These are phyloP conservation scores for Isochrysis galbana DNA, from an alignment of 78 protist species.

Conservation along the genomic window DNA sequence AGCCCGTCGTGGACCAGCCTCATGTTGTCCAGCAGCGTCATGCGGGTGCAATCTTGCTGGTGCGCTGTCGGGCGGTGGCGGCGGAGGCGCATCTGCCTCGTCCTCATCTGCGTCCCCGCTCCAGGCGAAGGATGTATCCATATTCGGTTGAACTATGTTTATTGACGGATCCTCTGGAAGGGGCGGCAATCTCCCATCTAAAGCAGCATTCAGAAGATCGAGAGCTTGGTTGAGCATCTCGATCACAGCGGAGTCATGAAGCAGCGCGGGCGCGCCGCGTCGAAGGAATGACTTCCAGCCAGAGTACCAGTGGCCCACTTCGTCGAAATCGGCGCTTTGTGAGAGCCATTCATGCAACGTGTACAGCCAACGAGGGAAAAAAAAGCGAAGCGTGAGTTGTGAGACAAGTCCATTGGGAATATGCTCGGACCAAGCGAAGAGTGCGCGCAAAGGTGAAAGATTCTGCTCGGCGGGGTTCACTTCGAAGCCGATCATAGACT, in stretches of 20 bases:
- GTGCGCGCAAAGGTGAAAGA: not conserved
- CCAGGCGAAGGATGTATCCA: too few relatives aligned
- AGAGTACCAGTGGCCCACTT: not conserved
- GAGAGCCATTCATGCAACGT: not conserved
- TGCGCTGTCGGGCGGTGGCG: not conserved
- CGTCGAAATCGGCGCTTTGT: not conserved
- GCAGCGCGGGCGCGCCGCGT: not conserved
- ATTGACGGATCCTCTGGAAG: too few relatives aligned
- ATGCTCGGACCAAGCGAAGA: not conserved
- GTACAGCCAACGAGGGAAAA: not conserved
- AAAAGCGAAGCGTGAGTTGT: not conserved
- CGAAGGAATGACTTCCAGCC: not conserved
- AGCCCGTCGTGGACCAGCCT: not conserved
- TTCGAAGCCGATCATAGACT: not conserved
- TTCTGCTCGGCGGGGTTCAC: conserved; percentile 2
- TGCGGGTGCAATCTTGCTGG: not conserved
- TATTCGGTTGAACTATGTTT: too few relatives aligned
- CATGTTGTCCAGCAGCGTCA: not conserved
- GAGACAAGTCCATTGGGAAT: not conserved
- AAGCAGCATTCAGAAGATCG: not conserved
- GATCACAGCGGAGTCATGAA: not conserved
- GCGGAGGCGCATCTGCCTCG: not conserved
- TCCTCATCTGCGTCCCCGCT: not conserved
- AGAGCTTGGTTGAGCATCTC: not conserved
- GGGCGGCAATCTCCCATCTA: too few relatives aligned